Percentiles rank a stretch among this genome's conserved stretches.
Conservation (phyloP, 225 moss, liverwort and hornwort species). For the Neckera pumila region DNA sequence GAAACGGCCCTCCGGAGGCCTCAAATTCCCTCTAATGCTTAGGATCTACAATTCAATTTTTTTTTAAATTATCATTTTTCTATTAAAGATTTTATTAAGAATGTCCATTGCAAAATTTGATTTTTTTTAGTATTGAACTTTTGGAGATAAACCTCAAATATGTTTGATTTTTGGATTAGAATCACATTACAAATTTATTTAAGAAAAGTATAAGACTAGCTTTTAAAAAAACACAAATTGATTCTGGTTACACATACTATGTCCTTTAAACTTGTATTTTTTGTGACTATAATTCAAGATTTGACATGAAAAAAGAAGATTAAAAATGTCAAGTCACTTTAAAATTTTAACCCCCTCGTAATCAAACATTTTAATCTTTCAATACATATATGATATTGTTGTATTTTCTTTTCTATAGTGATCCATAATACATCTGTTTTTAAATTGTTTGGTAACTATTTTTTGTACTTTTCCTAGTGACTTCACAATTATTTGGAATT, state of each 20-base stretch:
- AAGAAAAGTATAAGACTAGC: not conserved
- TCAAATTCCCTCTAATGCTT: no score
- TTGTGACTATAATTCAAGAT: not conserved
- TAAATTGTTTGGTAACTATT: no score
- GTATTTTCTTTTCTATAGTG: accelerated
- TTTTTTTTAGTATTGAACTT: no score
- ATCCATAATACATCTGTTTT: accelerated
- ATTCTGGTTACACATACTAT: accelerated
- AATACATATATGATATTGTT: not conserved
- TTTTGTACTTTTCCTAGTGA: not conserved
- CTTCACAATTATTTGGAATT: not conserved
- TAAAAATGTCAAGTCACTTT: not conserved
- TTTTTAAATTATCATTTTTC: no score
- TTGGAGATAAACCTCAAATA: no score
- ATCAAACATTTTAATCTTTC: not conserved
- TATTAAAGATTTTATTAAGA: no score
- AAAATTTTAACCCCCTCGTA: accelerated
- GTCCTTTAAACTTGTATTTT: not conserved
- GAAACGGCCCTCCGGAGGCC: no score
- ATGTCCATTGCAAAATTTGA: no score
- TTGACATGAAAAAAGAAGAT: not conserved
- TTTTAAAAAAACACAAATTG: not conserved
- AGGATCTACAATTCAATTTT: no score
- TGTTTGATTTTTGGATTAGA: not conserved
- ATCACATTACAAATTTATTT: not conserved